These are phyloP conservation scores for Fusarium sp. DNA, from an alignment of 2,329 filamentous ascomycete species.

Conservation along the genomic window DNA sequence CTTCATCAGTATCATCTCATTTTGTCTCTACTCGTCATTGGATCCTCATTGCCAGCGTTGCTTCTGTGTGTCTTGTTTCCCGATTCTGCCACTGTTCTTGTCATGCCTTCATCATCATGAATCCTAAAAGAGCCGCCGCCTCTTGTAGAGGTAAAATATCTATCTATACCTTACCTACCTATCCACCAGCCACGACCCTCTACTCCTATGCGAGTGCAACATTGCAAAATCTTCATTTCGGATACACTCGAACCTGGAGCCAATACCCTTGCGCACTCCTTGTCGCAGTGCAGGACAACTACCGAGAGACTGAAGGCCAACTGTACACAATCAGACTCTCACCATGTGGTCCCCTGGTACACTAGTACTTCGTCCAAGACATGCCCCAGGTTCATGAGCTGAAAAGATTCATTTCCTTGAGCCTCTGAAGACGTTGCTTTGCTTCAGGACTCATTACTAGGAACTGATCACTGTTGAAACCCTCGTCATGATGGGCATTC, in stretches of 20 bases:
- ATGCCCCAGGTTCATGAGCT: constrained; percentile 15
- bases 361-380: constrained; percentile 32
- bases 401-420: neutral
- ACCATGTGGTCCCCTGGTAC: constrained; percentile 32
- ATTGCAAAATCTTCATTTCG: neutral
- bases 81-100: neutral
- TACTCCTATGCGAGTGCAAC: constrained; percentile 27
- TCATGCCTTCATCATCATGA: neutral
- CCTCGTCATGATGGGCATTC: neutral
- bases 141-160: neutral
- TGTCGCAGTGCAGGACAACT: constrained; percentile 20
- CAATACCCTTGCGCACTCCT: constrained; percentile 1
- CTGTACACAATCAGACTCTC: constrained; percentile 17
- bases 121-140: neutral
- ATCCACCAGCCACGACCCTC: constrained; percentile 1
- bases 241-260: constrained; percentile 7
- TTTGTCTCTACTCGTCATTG: neutral
- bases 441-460: neutral
- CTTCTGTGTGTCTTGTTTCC: neutral
- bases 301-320: constrained; percentile 11
- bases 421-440: neutral
- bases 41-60: neutral
- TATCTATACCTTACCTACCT: neutral
- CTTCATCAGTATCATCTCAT: neutral
- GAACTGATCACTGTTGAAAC: neutral